phyloP scores from a whole-genome alignment of 495 filamentous ascomycete species.

The Daldinia caldariorum region DNA sequence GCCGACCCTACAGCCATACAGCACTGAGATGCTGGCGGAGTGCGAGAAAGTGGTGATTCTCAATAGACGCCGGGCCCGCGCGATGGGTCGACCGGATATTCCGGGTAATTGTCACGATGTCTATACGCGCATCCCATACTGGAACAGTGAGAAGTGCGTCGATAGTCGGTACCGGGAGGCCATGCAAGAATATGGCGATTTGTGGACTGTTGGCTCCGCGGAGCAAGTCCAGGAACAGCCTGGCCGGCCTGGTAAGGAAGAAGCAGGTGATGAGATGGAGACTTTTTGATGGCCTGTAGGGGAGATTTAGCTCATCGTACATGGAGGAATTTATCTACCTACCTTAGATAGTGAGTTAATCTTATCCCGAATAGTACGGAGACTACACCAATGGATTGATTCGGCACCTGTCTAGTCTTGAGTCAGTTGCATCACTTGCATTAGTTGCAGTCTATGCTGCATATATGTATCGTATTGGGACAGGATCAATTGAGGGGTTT shows the following conservation, averaged over 20 bases:
- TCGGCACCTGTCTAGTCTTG: background rate
- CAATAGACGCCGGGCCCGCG: background rate
- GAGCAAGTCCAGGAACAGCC: background rate
- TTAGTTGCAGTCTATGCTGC: background rate
- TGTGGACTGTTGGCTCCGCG: background rate
- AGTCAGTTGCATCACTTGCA: background rate
- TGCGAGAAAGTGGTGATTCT: background rate
- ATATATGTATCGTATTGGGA: background rate
- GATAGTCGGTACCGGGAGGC: background rate
- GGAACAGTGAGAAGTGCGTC: background rate
- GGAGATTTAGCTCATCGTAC: background rate
- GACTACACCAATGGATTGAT: background rate
- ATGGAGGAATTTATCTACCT: background rate
- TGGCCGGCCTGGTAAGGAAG: background rate
- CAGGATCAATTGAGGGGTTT: background rate
- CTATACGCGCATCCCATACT: background rate
- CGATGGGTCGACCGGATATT: background rate
- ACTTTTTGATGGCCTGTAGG: background rate
- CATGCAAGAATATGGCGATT: background rate
- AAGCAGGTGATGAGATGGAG: background rate
- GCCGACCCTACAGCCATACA: background rate
- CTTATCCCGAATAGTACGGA: background rate
- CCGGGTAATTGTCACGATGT: background rate
- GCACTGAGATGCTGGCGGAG: background rate
- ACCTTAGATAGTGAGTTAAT: background rate